Evolutionary conservation across 2,329 filamentous ascomycete genomes (phyloP).

Genomic region (Boeremia exigua): DNA sequence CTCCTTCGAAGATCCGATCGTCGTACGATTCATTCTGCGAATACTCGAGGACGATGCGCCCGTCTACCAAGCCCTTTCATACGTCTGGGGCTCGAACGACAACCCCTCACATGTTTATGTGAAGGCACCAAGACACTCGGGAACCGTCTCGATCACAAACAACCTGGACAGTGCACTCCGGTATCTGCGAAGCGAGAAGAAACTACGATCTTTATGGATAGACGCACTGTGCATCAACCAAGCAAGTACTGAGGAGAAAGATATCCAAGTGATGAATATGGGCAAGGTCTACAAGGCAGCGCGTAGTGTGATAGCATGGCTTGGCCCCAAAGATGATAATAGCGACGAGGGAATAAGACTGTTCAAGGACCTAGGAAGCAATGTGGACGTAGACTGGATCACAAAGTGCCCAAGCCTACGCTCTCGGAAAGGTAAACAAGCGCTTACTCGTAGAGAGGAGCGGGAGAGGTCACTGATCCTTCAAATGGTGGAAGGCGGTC

Average conservation of each 20-base stretch:
- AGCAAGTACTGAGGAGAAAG: not conserved
- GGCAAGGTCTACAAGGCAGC: not conserved
- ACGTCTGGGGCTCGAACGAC: not conserved
- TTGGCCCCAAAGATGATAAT: not conserved
- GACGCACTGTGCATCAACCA: not conserved
- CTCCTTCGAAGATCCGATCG: not conserved
- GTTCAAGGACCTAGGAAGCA: not conserved
- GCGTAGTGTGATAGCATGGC: not conserved
- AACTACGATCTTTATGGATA: not conserved
- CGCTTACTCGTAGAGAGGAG: too few relatives aligned
- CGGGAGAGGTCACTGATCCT: too few relatives aligned
- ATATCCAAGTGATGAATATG: not conserved
- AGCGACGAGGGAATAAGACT: not conserved
- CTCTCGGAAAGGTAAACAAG: too few relatives aligned
- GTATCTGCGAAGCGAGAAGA: not conserved
- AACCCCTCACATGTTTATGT: not conserved
- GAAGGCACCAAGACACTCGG: not conserved
- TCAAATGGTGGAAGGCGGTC: too few relatives aligned
- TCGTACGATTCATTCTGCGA: not conserved
- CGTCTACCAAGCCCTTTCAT: not conserved
- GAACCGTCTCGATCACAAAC: not conserved
- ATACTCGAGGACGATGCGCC: not conserved
- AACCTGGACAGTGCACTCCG: not conserved
- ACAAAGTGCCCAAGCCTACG: too few relatives aligned
- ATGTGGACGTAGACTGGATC: not conserved